Conservation (phyloP, 2,329 filamentous ascomycete genomes). For the Pezicula radicicola region DNA sequence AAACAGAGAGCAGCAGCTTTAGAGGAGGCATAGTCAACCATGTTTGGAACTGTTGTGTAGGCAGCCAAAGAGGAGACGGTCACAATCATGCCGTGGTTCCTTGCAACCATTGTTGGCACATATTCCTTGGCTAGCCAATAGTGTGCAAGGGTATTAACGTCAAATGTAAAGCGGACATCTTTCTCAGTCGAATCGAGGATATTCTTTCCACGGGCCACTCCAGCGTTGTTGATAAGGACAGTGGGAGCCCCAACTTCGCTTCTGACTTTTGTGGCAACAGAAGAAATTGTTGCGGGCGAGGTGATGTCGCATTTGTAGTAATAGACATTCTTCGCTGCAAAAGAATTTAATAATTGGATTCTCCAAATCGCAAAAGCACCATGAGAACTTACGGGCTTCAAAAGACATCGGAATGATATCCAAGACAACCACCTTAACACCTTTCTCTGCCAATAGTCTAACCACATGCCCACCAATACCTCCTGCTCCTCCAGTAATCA, state of each 20-base stretch:
- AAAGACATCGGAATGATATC: slow-evolving; percentile 64
- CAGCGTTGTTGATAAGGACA: slow-evolving; percentile 71
- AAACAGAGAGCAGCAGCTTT: slow-evolving; percentile 67
- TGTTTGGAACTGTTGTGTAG: slow-evolving; percentile 56
- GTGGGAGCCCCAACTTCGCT: slow-evolving; percentile 60
- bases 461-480: slow-evolving; percentile 71
- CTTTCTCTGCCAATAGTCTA: slow-evolving; percentile 58
- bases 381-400: slow-evolving; percentile 38
- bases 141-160: slow-evolving; percentile 67
- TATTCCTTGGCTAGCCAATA: slow-evolving; percentile 67
- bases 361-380: background rate
- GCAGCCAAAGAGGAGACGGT: slow-evolving; percentile 65
- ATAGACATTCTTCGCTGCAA: slow-evolving; percentile 50
- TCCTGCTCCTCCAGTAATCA: slow-evolving; percentile 72
- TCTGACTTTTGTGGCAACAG: slow-evolving; percentile 50
- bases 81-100: slow-evolving; percentile 71
- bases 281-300: slow-evolving; percentile 48
- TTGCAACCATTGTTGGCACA: slow-evolving; percentile 59
- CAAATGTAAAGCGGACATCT: slow-evolving; percentile 65
- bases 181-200: slow-evolving; percentile 56
- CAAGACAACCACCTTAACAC: slow-evolving; percentile 67
- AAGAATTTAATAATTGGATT: background rate
- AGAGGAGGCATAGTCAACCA: slow-evolving; percentile 65
- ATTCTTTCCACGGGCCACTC: slow-evolving; percentile 57
- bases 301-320: slow-evolving; percentile 72